Evolutionary conservation across 441 rosid species (phyloP).

Genomic region (Bruguiera hainesii): DNA sequence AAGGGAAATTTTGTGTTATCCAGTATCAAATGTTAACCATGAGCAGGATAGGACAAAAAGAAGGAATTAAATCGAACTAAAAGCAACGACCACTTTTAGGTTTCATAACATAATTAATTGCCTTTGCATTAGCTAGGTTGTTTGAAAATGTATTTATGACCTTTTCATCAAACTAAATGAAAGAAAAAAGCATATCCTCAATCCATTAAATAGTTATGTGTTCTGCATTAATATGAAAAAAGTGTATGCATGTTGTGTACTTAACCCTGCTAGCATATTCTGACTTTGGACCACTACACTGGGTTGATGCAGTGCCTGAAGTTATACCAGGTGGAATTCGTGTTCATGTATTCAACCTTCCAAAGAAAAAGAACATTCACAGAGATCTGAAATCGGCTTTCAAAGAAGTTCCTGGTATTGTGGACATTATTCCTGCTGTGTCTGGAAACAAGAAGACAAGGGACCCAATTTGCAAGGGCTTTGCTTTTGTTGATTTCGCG

Average conservation of each 20-base stretch:
- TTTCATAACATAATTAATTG: neutral
- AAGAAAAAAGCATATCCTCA: too few species aligned
- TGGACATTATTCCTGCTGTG: slow-evolving; percentile 58
- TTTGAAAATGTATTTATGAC: neutral
- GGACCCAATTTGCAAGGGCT: slow-evolving; percentile 84
- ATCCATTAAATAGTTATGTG: neutral
- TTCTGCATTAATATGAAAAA: neutral
- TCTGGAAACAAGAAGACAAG: slow-evolving; percentile 80
- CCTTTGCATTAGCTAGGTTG: neutral
- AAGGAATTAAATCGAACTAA: neutral
- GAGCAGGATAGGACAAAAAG: neutral
- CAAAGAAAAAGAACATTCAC: slow-evolving; percentile 85
- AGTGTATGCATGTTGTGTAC: neutral
- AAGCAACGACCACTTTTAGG: neutral
- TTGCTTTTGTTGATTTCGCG: slow-evolving; percentile 69
- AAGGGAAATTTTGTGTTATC: neutral
- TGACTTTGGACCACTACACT: slow-evolving; percentile 7
- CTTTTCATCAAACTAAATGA: too few species aligned
- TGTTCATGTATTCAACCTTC: slow-evolving; percentile 62
- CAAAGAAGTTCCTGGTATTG: slow-evolving; percentile 53
- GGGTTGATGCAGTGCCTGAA: slow-evolving; percentile 35
- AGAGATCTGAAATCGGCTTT: slow-evolving; percentile 76
- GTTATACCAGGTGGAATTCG: slow-evolving; percentile 44
- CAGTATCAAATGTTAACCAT: neutral
- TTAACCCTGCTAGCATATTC: slow-evolving; percentile 3